Base-by-base conservation (phyloP, 2,329 filamentous ascomycete species). In the Nothopassalora personata region DNA sequence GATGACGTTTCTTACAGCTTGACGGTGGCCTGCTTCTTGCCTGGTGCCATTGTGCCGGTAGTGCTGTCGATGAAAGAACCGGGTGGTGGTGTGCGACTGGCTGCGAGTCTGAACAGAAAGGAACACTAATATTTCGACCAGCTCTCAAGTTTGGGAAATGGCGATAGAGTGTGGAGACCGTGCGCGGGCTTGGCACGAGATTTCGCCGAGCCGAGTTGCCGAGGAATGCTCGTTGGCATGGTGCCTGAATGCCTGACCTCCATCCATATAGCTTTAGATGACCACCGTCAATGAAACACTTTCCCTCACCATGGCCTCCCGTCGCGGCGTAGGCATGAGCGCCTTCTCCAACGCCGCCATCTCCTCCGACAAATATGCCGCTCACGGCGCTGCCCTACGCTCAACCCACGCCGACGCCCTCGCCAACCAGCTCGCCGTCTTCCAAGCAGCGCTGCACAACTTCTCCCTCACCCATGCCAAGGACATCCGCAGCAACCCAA, bases 401-500 rank as follows among this genome's bases (percentile, higher is more conserved):
- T 88, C 84, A 59, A 86, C 86, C 67, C 93, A 97, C 76, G 86
- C 91, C 51, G 84, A 87, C 66, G 93, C 92, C 18, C 86, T 99
- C 67, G 87, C 91, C 70, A 96, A 91, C 39, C 94, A 99, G 73
- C 88, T 99, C 62, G 88, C 91, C 65, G 92, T 97, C 70, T 99
- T 99, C 81, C 91, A 96, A 71, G 94, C 91, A 18, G 83, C 97
- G 10, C 85, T 99, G 5, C 91, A 97, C 77, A 91, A 95, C 75
- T 99, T 99, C 76, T 91, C 92, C 48, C 83, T 93, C 70, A 96
- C 93, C 53, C 94, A 99, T 81, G 90, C 89, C 67, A 91, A 92
- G 72, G 94, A 96, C 70, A 99, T 99, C 60, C 92, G 93, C 64
- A 96, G 91, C 2, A 92, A 97, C 73, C 94, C 94, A 5, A 88